These are phyloP conservation scores for Mycena sp. DNA, from an alignment of 1,284 basidiomycete genomes.

Conservation along the genomic window DNA sequence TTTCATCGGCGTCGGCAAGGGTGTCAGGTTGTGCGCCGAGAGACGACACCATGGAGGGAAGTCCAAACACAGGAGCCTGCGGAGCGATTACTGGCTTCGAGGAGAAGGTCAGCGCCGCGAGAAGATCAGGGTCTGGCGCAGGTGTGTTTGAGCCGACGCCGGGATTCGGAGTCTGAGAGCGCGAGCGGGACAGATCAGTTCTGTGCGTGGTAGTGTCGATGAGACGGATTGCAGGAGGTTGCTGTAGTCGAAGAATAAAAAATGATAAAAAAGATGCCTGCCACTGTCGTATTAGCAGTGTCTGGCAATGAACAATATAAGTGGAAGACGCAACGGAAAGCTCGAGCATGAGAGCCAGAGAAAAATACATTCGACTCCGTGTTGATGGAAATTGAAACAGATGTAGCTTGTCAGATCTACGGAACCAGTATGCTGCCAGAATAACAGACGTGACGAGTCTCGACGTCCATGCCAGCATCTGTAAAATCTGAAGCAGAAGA, in stretches of 20 bases:
- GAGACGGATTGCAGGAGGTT: conserved; percentile 72
- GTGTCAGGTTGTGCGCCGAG: conserved; percentile 37
- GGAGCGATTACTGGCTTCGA: conserved; percentile 58
- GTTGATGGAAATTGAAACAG: conserved; percentile 48
- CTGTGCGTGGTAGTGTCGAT: conserved; percentile 59
- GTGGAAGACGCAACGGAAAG: conserved; percentile 54
- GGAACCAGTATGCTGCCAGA: conserved; percentile 52
- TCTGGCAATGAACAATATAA: conserved; percentile 8
- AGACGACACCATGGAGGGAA: conserved; percentile 60
- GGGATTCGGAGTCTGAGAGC: conserved; percentile 50
- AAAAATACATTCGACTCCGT: conserved; percentile 55
- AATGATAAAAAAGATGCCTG: conserved; percentile 63
- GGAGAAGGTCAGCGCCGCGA: conserved; percentile 71
- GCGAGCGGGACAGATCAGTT: conserved; percentile 42
- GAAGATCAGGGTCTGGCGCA: conserved; percentile 61
- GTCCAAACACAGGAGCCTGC: conserved; percentile 68
- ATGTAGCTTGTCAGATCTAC: conserved; percentile 51
- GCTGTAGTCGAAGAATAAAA: conserved; percentile 64
- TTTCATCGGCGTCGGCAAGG: conserved; percentile 52
- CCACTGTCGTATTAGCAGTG: conserved; percentile 1
- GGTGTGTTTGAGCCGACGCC: conserved; percentile 34
- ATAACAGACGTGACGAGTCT: conserved; percentile 62
- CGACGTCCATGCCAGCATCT: conserved; percentile 64
- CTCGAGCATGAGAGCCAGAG: conserved; percentile 56
- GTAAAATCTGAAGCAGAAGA: conserved; percentile 55